Evolutionary conservation across 768 basidiomycete genomes (phyloP), one percentile per base, ranked within the genome.

Genomic region (Pisolithus tinctorius): DNA sequence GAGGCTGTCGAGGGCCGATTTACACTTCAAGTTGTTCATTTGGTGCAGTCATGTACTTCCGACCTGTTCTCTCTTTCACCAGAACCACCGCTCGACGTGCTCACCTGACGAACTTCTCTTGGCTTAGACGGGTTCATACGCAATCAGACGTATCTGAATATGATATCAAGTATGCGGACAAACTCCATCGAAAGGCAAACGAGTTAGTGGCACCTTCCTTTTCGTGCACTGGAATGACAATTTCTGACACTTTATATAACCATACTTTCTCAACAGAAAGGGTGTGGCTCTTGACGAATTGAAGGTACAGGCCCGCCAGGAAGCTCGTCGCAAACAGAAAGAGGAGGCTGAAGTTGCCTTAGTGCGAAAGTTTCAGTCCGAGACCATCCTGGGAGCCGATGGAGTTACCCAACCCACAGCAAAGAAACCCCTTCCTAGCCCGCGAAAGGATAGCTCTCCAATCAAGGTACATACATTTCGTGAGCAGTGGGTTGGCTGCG

Each of bases 401-500:
- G 48, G 57, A 38, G 41, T 40, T 20, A 26, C 55, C 6, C 41
- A 42, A 53, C 36, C 52, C 29, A 34, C 54, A 30, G 29, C 47
- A 34, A 17, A 63, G 36, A 44, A 47, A 41, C 38, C 27, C 39
- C 53, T 10, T 34, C 34, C 49, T 23, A 57, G 45, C 20, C 53
- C 57, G 27, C 78, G 84, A 37, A 83, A 76, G 58, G 86, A 88
- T 60, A 78, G 78, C 49, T 80, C 84, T 14, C 86, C 86, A 6
- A 68, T 88, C 48, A 85, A 81, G 74, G 83, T 77, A 60, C 50
- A 74, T 64, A n/a, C 4, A 7, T 40, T 42, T 36, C 47, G 48
- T 7, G 16, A 34, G 10, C 34, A 11, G 20, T 20, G 20, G 20
- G 20, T 20, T 20, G 20, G 20, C 20, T 20, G 20, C 20, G 20